Evolutionary conservation across 805 yeast species (phyloP).

Genomic region (Wickerhamomyces ciferrii): DNA sequence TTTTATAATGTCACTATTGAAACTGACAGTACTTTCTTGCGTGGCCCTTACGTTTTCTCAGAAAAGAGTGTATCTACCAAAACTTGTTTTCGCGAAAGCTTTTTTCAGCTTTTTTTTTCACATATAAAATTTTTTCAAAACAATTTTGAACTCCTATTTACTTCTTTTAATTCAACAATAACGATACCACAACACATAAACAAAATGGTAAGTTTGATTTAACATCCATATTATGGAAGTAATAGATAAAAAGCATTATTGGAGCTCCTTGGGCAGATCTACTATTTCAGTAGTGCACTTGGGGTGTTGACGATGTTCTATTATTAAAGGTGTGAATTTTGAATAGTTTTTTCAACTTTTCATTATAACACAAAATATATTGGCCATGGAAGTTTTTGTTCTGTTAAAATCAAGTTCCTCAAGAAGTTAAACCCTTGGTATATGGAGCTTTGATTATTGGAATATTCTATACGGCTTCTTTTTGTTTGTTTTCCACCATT

Average conservation of each 20-base stretch:
- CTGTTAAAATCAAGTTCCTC: neutral
- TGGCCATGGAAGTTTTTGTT: no score
- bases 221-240: neutral
- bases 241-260: slow-evolving; percentile 15
- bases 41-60: no score
- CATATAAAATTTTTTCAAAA: no score
- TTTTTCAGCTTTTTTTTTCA: no score
- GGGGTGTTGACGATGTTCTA: slow-evolving; percentile 25
- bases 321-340: neutral
- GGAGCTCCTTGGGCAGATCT: slow-evolving; percentile 19
- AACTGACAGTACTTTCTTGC: no score
- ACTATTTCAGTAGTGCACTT: slow-evolving; percentile 6
- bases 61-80: no score
- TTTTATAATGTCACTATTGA: no score
- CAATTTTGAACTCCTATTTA: no score
- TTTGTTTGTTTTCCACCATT: neutral
- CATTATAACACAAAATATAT: no score
- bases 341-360: neutral
- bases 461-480: no score
- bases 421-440: neutral
- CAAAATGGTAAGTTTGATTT: slow-evolving; percentile 6
- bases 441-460: neutral
- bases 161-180: no score
- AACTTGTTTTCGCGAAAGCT: no score
- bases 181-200: neutral